Base-by-base conservation (phyloP, 176 grass and related monocot genomes). In the Neostapfia colusana region DNA sequence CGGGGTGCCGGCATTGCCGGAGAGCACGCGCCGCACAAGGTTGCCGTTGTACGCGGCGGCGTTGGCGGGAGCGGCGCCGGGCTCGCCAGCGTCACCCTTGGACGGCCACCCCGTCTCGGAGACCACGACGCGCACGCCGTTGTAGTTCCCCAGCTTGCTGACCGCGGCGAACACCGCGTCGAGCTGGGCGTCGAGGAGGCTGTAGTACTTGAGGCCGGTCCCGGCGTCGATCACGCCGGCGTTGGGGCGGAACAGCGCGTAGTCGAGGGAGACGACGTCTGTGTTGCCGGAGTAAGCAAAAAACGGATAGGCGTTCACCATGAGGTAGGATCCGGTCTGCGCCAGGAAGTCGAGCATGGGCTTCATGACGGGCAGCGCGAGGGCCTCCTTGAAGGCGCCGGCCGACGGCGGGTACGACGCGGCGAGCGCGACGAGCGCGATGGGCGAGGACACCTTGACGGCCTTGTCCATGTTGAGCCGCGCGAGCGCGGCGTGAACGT, bases 81-180 rank as follows among this genome's bases (percentile, higher is more conserved):
- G 72, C 82, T 99, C 95, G 43, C 57, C 83, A 0, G 45, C 3
- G 17, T 99, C 95, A 0, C 95, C 95, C 87, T 99, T 95, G 8
- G 95, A 99, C 39, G 95, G 95, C 95, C 95, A 99, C 2, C 95
- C 95, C 0, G 95, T 99, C 80, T 99, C 95, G 8, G 95, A 99
- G 0, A 99, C 81, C 39, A 92, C 92, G 3, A 99, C 82, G 46
- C 8, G 82, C 31, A 99, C 80, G 53, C 44, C 89, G 10, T 73
- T 67, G 69, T 90, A 90, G 25, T 58, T 70, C 0, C 67, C 82
- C 0, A 95, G 27, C 45, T 48, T 89, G 31, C 60, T 78, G 7
- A 99, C 90, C 10, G 95, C 95, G 2, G 82, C 45, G 65, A 84
- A 93, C 5, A 95, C 92, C 27, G 95, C 95, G 79, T 99, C 95